Evolutionary conservation across 2,329 filamentous ascomycete genomes (phyloP).

Genomic region (Chaetomium globosum): DNA sequence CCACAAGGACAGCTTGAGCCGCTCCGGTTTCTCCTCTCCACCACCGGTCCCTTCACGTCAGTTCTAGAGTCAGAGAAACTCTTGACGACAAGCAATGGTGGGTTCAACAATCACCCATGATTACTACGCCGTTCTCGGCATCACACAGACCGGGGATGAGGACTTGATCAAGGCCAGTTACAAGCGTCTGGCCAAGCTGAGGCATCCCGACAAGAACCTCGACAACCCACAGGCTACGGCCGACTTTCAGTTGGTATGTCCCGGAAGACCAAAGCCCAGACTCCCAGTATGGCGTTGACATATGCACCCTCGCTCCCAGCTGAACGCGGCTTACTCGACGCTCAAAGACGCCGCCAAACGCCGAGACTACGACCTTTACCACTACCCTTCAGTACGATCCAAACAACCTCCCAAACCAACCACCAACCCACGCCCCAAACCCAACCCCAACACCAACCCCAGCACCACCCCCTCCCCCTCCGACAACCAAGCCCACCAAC

Average conservation of each 20-base stretch:
- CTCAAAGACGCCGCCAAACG: neutral
- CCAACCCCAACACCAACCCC: neutral
- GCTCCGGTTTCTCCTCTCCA: neutral
- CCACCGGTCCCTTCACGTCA: neutral
- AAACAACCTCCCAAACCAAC: neutral
- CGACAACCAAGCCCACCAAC: neutral
- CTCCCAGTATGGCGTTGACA: neutral
- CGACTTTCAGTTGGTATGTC: slow-evolving; percentile 34
- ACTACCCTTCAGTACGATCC: neutral
- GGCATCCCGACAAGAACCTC: slow-evolving; percentile 37
- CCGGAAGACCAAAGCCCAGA: neutral
- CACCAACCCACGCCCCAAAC: neutral
- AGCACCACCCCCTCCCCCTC: neutral
- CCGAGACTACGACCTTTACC: neutral
- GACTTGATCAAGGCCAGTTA: slow-evolving; percentile 33
- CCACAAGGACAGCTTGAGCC: neutral
- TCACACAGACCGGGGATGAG: slow-evolving; percentile 25
- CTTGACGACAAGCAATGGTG: neutral
- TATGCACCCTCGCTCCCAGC: neutral
- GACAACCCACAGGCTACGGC: slow-evolving; percentile 35
- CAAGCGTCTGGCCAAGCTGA: slow-evolving; percentile 33
- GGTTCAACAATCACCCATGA: slow-evolving; percentile 19
- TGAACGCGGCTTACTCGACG: neutral
- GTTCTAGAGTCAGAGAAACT: neutral
- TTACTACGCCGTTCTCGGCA: slow-evolving; percentile 36